Conservation (phyloP, 2,329 filamentous ascomycete species). For the Albophoma yamanashiensis region DNA sequence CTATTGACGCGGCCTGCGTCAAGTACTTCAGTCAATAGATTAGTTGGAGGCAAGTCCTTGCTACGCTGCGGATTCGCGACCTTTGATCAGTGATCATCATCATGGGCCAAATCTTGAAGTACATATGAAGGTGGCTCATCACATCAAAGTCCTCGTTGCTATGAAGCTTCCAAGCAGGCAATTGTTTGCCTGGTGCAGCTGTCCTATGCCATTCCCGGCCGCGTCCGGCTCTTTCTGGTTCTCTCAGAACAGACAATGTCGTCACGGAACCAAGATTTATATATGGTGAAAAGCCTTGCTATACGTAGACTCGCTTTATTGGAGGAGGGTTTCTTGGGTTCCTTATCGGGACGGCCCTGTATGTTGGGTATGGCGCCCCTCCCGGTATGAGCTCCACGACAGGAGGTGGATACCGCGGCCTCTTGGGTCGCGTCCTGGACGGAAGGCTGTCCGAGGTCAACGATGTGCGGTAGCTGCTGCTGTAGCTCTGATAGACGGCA, state of each 20-base stretch:
- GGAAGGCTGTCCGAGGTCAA: background rate
- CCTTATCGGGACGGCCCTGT: slow-evolving; percentile 20
- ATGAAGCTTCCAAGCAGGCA: background rate
- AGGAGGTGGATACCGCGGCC: slow-evolving; percentile 7
- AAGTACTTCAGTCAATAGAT: background rate
- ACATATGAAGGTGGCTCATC: too few species aligned
- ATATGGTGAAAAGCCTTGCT: background rate
- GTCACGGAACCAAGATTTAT: background rate
- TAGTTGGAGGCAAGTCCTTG: too few species aligned
- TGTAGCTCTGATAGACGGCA: background rate
- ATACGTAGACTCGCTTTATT: background rate
- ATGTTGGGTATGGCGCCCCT: slow-evolving; percentile 21
- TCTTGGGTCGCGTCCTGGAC: background rate
- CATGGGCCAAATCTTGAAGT: too few species aligned
- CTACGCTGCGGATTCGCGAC: too few species aligned
- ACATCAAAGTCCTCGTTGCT: background rate
- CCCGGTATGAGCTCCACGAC: slow-evolving; percentile 18
- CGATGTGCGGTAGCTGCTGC: background rate
- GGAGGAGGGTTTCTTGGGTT: slow-evolving; percentile 15
- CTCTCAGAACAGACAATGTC: too few species aligned
- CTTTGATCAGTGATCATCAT: too few species aligned
- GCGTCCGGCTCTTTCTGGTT: background rate
- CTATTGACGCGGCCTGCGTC: background rate
- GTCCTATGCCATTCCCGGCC: background rate
- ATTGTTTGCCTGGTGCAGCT: background rate